Evolutionary conservation across 1,139 yeast genomes (phyloP).

Genomic region (Pneumocystis jirovecii): DNA sequence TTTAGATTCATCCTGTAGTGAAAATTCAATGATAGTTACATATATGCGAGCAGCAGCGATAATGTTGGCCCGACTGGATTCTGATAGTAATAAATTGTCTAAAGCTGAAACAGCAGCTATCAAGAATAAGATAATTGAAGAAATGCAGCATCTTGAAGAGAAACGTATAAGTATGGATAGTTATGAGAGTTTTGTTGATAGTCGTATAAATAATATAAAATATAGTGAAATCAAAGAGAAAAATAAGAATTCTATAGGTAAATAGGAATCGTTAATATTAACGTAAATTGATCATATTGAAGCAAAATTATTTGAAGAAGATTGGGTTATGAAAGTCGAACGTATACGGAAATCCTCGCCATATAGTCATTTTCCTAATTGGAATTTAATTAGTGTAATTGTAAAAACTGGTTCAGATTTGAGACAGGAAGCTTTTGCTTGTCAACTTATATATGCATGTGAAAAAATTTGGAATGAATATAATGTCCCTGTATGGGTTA

Average conservation of each 20-base stretch:
- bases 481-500: constrained; percentile 69
- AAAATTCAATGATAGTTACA: constrained; percentile 36
- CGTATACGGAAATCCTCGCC: constrained; percentile 63
- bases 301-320: constrained; percentile 74
- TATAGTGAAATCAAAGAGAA: constrained; percentile 15
- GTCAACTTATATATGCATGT: constrained; percentile 77
- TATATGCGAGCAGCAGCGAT: constrained; percentile 95
- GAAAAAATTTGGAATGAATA: constrained; percentile 66
- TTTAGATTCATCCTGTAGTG: neutral
- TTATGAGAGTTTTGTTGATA: neutral
- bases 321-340: constrained; percentile 70
- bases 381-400: constrained; percentile 92
- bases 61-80: constrained; percentile 79
- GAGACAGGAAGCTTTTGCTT: constrained; percentile 95
- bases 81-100: constrained; percentile 45
- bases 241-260: neutral
- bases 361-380: constrained; percentile 72
- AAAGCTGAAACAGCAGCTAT: constrained; percentile 61
- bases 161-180: constrained; percentile 18
- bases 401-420: constrained; percentile 92
- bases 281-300: constrained; percentile 66
- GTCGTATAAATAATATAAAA: neutral
- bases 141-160: constrained; percentile 81
- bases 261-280: constrained; percentile 76
- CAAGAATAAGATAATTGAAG: constrained; percentile 60